Evolutionary conservation across 805 yeast species (phyloP).

Genomic region (Candida germanica): DNA sequence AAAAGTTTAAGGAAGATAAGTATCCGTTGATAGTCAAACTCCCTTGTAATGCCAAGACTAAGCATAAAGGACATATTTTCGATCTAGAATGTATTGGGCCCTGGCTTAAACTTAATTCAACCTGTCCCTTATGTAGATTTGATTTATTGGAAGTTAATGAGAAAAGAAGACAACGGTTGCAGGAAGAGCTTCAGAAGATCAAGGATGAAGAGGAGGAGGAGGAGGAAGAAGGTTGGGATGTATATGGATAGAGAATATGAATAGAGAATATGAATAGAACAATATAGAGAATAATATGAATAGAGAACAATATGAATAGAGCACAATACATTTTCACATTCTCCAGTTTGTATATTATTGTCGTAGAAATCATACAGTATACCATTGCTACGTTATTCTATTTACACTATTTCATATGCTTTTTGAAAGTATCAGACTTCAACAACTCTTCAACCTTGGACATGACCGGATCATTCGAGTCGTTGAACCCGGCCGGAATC

Average conservation of each 20-base stretch:
- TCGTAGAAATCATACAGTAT: too few relatives aligned
- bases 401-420: slow-evolving; percentile 34
- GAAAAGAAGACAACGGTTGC: slow-evolving; percentile 28
- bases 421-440: slow-evolving; percentile 66
- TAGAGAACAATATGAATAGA: too few relatives aligned
- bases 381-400: too few relatives aligned
- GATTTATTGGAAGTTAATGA: slow-evolving; percentile 49
- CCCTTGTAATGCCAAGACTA: slow-evolving; percentile 47
- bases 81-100: slow-evolving; percentile 90
- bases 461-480: slow-evolving; percentile 48
- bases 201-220: slow-evolving; percentile 49
- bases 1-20: slow-evolving; percentile 63
- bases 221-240: slow-evolving; percentile 72
- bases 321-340: too few relatives aligned
- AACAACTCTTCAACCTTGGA: slow-evolving; percentile 68
- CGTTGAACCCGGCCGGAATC: slow-evolving; percentile 33
- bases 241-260: slow-evolving; percentile 69
- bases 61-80: slow-evolving; percentile 53
- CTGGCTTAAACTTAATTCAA: slow-evolving; percentile 72
- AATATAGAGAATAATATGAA: too few relatives aligned
- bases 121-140: slow-evolving; percentile 85
- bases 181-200: slow-evolving; percentile 30
- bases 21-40: slow-evolving; percentile 78
- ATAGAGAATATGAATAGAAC: not conserved
- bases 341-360: too few relatives aligned